Percentiles rank a stretch among this genome's conserved stretches.
These are phyloP conservation scores for Xylariaceae sp. DNA, from an alignment of 2,329 filamentous ascomycete genomes.

Conservation along the genomic window DNA sequence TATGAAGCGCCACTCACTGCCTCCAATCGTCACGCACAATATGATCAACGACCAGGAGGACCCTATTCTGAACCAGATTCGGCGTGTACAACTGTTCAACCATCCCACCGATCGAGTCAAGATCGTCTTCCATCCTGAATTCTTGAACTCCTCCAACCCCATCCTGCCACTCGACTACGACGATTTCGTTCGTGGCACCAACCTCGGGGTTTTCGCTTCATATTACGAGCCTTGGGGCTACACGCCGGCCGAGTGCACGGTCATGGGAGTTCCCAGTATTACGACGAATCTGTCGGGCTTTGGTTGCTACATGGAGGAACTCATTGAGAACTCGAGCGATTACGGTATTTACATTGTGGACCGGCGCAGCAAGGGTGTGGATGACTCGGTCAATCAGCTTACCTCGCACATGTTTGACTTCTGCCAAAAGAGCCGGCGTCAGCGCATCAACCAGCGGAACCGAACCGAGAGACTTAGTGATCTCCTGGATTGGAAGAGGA, in stretches of 20 bases:
- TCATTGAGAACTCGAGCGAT: constrained; percentile 96
- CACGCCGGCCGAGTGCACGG: constrained; percentile 95
- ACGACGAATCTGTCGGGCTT: constrained; percentile 97
- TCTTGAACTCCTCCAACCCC: constrained; percentile 91
- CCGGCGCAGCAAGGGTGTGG: constrained; percentile 88
- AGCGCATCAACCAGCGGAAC: constrained; percentile 98
- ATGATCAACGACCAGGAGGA: constrained; percentile 94
- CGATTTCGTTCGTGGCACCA: constrained; percentile 95
- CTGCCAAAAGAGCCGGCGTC: constrained; percentile 84
- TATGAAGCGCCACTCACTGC: constrained; percentile 88
- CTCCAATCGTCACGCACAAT: constrained; percentile 97
- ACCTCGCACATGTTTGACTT: constrained; percentile 93
- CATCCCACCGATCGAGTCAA: constrained; percentile 93
- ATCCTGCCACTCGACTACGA: constrained; percentile 96
- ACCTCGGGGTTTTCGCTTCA: constrained; percentile 91
- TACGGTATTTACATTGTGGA: constrained; percentile 99
- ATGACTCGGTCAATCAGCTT: constrained; percentile 95
- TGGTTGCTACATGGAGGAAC: constrained; percentile 98
- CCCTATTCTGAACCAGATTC: constrained; percentile 91
- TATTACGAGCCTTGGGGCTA: constrained; percentile 99
- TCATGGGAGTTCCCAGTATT: constrained; percentile 98
- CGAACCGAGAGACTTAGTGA: constrained; percentile 93
- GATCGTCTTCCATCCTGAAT: constrained; percentile 96
- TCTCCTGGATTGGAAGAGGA: constrained; percentile 96
- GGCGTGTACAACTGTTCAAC: constrained; percentile 95